Percentiles rank a stretch among this genome's conserved stretches.
phyloP scores from a whole-genome alignment of 129 eudicot genomes.

The Lonicera japonica region DNA sequence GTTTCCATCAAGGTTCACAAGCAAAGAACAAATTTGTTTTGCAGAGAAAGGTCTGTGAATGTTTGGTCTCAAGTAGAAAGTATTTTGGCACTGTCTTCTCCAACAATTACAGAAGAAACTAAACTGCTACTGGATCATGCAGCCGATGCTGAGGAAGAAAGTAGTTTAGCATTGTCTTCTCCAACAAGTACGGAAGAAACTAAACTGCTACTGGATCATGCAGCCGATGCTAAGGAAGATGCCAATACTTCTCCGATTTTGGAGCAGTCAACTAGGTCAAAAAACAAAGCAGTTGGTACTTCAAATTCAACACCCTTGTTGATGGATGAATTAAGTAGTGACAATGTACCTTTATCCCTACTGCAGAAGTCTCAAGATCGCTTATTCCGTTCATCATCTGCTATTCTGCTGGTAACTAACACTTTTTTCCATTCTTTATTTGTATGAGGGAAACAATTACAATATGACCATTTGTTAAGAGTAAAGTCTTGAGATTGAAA shows the following conservation, averaged over 20 bases:
- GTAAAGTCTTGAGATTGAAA: background rate
- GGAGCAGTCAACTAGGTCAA: constrained; percentile 19
- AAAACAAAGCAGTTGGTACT: constrained; percentile 17
- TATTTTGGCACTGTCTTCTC: constrained; percentile 18
- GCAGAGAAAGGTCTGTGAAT: constrained; percentile 29
- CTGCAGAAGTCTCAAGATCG: constrained; percentile 17
- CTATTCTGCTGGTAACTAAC: constrained; percentile 37
- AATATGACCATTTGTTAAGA: background rate
- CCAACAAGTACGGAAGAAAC: constrained; percentile 22
- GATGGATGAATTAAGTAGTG: constrained; percentile 20
- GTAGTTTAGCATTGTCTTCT: constrained; percentile 29
- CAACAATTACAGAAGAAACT: constrained; percentile 22
- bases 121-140: constrained; percentile 4
- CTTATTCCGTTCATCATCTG: constrained; percentile 28
- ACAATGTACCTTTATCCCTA: constrained; percentile 24
- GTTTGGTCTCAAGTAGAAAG: constrained; percentile 20
- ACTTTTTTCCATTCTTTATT: background rate
- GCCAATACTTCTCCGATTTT: constrained; percentile 10
- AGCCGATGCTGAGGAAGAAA: constrained; percentile 22
- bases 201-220: constrained; percentile 4
- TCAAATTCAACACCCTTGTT: constrained; percentile 17
- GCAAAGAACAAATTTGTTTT: constrained; percentile 10
- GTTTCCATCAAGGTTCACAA: constrained; percentile 12
- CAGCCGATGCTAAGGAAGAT: constrained; percentile 20
- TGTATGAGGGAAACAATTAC: background rate